phyloP scores from a whole-genome alignment of 2,329 filamentous ascomycete genomes.

The Colletotrichum scovillei region DNA sequence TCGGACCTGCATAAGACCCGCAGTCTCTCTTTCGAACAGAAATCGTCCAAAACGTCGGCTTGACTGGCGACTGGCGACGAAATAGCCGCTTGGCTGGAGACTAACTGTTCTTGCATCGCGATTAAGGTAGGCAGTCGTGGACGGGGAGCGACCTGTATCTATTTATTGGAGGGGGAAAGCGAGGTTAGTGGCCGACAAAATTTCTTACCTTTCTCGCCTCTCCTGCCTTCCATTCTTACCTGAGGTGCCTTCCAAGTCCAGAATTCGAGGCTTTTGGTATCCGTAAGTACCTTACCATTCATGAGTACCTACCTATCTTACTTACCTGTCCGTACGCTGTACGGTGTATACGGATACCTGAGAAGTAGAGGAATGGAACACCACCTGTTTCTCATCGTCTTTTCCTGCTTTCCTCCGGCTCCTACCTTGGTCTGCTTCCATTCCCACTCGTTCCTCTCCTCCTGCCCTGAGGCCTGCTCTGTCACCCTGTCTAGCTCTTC shows the following conservation, averaged over 20 bases:
- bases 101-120: background rate
- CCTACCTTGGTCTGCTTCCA: conserved; percentile 24
- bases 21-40: background rate
- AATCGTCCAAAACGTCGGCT: background rate
- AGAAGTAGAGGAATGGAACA: background rate
- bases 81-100: background rate
- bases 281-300: too few species aligned
- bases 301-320: too few species aligned
- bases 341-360: background rate
- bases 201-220: background rate
- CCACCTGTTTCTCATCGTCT: background rate
- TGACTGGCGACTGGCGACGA: background rate
- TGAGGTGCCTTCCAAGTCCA: too few species aligned
- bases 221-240: too few species aligned
- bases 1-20: conserved; percentile 9
- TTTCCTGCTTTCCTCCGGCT: conserved; percentile 4
- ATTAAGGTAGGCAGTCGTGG: background rate
- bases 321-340: too few species aligned
- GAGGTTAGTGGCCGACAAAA: background rate
- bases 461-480: background rate
- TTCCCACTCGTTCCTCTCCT: background rate
- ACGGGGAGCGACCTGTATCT: background rate
- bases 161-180: background rate
- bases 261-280: too few species aligned
- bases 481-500: background rate